Conservation (phyloP, 1,139 yeast species). For the Geotrichum histeridarum region DNA sequence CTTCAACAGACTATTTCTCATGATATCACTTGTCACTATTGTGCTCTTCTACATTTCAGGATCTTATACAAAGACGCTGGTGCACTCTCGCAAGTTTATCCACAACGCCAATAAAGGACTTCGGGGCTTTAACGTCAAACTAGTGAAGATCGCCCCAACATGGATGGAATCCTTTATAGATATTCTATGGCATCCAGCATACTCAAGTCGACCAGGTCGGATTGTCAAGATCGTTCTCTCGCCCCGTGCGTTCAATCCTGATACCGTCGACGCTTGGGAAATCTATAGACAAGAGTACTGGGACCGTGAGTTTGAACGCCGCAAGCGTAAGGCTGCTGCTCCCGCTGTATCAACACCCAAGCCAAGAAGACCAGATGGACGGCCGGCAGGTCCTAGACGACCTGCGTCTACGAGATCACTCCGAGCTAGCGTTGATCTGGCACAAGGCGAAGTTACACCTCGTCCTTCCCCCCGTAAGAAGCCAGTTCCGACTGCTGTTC, state of each 20-base stretch:
- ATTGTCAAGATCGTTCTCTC: conserved; percentile 66
- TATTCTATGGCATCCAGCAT: conserved; percentile 29
- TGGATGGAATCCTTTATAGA: conserved; percentile 43
- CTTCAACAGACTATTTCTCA: conserved; percentile 52
- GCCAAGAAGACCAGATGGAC: conserved; percentile 7
- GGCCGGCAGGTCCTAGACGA: conserved; percentile 1
- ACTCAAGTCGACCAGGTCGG: conserved; percentile 27
- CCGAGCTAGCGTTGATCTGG: conserved; percentile 13
- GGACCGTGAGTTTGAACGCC: conserved; percentile 76
- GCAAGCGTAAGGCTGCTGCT: conserved; percentile 4
- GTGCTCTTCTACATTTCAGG: conserved; percentile 81
- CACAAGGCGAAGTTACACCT: conserved; percentile 8
- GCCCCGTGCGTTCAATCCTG: conserved; percentile 76
- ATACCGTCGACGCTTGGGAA: conserved; percentile 92
- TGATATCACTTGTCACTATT: conserved; percentile 66
- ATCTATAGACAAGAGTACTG: conserved; percentile 88
- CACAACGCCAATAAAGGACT: conserved; percentile 81
- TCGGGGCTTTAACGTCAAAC: conserved; percentile 70
- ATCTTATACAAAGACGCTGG: conserved; percentile 79
- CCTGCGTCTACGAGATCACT: conserved; percentile 1
- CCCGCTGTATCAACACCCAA: conserved; percentile 3
- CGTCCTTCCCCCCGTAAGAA: conserved; percentile 6
- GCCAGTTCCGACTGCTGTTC: background rate
- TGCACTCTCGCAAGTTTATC: conserved; percentile 71
- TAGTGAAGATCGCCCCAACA: conserved; percentile 65